Percentiles rank a stretch among this genome's conserved stretches.
Conservation (phyloP, 2,329 filamentous ascomycete genomes). For the Aspergillus sp. region DNA sequence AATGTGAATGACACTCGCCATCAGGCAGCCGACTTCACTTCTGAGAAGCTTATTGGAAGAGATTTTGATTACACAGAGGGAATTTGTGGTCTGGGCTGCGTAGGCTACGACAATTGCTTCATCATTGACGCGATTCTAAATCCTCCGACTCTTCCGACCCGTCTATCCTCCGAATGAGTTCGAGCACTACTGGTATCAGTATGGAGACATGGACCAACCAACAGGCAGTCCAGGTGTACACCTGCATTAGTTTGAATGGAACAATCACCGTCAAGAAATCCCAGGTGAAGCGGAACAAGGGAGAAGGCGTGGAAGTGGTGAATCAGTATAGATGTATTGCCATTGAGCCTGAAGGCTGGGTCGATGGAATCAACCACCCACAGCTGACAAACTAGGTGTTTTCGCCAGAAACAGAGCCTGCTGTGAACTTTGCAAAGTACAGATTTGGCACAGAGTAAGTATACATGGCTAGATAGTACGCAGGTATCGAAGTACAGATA, state of each 20-base stretch:
- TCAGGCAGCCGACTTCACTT: slow-evolving; percentile 57
- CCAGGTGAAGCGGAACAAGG: slow-evolving; percentile 47
- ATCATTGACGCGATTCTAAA: slow-evolving; percentile 41
- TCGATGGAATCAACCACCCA: slow-evolving; percentile 88
- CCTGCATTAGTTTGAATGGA: slow-evolving; percentile 73
- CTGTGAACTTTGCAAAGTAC: slow-evolving; percentile 42
- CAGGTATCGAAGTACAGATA: no score
- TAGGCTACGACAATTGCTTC: slow-evolving; percentile 68
- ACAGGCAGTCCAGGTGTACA: slow-evolving; percentile 83
- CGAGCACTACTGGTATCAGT: slow-evolving; percentile 72
- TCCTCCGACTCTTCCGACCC: slow-evolving; percentile 30
- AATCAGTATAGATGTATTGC: slow-evolving; percentile 78
- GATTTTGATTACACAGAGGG: slow-evolving; percentile 60
- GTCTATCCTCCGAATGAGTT: slow-evolving; percentile 56
- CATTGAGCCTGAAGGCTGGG: slow-evolving; percentile 89
- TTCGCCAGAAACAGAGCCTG: slow-evolving; percentile 34
- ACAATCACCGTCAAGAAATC: slow-evolving; percentile 40
- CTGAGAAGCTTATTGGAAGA: slow-evolving; percentile 72
- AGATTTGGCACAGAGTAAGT: slow-evolving; percentile 31
- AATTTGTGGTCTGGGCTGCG: slow-evolving; percentile 78
- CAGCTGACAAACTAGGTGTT: slow-evolving; percentile 46
- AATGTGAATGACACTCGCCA: slow-evolving; percentile 66
- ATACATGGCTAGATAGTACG: no score
- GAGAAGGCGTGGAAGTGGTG: slow-evolving; percentile 41
- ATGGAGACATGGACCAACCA: slow-evolving; percentile 80